Evolutionary conservation across 768 basidiomycete species (phyloP), one percentile per base, ranked within the genome.

Genomic region (Mycena albidolilacea): DNA sequence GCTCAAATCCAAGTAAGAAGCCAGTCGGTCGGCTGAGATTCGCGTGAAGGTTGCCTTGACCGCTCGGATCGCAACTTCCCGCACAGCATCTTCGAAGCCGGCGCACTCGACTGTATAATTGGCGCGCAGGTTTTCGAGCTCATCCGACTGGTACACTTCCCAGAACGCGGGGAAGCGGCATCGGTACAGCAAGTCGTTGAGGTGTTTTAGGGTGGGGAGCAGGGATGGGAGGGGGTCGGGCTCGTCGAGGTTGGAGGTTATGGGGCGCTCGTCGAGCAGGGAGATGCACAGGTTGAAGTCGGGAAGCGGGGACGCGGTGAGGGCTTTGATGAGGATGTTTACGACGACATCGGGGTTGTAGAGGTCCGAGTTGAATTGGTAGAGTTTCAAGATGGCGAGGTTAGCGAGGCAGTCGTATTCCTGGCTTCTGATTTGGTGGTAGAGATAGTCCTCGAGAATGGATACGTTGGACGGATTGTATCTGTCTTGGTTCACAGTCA

Each of bases 401-500:
- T 99, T 98, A 39, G 97, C 96, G 52, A 98, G 89, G 77, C 95
- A 93, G 82, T 99, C 97, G 77, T 98, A 98, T 80, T 96, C 94
- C 76, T 93, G 92, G 78, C 91, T 93, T 76, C 93, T 89, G 74
- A 96, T 95, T 83, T 99, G 97, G 81, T 95, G 93, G 82, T 95
- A 95, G 71, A 99, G 91, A 84, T 99, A 98, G 81, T 98, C 97
- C 84, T 98, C 97, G 71, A 99, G 91, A 76, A 97, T 94, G 46
- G 91, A 87, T 71, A 97, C 91, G 81, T 99, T 99, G 64, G 93
- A 92, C 54, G 97, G 97, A 84, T 98, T 99, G 84, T 99, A 99
- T 71, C 97, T 93, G 87, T 99, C 97, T 98, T 70, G 10, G 62
- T 65, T 39, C 62, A 64, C 63, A 69, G 38, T 64, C 48, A 66